Evolutionary conservation across 2,329 filamentous ascomycete species (phyloP), one percentile per base, ranked within the genome.

Genomic region (Penicillium brasilianum): DNA sequence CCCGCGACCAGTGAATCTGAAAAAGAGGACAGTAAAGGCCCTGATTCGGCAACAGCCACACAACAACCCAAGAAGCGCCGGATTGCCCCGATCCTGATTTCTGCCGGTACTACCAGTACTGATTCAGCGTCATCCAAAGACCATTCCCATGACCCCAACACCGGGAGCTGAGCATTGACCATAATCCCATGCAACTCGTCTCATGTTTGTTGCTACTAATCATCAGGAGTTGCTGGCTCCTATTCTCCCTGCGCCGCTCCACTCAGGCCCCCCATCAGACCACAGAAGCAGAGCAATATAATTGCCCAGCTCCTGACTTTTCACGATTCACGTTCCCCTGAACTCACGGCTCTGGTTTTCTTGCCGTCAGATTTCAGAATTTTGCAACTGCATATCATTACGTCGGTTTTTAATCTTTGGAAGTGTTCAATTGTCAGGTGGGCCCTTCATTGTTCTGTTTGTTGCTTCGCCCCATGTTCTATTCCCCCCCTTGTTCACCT

Each of bases 31-130:
- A 62, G 66, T 54, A 76, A 74, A 59, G 73, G 72, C 7, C 56
- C 66, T 9, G 66, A 64, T 36, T 81, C 83, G 50, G 83, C 84
- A 16, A 82, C 85, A 7, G 62, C 70, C 8, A 58, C 52, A 20
- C 77, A 75, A 18, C 81, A 86, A 69, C 82, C 86, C 5, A 92
- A 92, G 78, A 89, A 87, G 77, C 84, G 89, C 68, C 83, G 89
- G 52, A 87, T 92, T 68, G 89, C 89, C 4, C 90, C 89, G 4
- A 91, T 88, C 0, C 81, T 83, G 1, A 81, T 91, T n/a, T 77
- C 75, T 16, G 60, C 68, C 7, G 64, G 67, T 28, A 70, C 75
- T 16, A 60, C 68, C 8, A 63, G 67, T 25, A 70, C 62, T 16
- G 62, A 67, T 50, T 16, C 61, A 22, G 32, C 64, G 9, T 25